phyloP scores from a whole-genome alignment of 129 eudicot genomes.

The Flaveria ramosissima region DNA sequence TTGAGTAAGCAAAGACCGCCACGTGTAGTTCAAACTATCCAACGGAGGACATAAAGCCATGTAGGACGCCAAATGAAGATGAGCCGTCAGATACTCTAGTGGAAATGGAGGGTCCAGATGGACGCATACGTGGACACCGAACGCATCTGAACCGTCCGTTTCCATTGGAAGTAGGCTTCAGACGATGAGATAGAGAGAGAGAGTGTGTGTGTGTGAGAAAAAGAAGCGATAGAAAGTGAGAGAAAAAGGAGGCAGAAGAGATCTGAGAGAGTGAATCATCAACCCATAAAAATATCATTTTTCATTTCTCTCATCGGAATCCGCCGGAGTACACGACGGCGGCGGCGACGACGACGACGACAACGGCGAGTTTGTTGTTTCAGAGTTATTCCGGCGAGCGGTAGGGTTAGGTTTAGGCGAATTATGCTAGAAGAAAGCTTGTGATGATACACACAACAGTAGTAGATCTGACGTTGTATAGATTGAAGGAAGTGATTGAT shows the following conservation, averaged over 20 bases:
- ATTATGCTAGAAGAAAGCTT: slow-evolving; percentile 36
- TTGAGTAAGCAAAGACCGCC: slow-evolving; percentile 55
- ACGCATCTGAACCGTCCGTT: slow-evolving; percentile 53
- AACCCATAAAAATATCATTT: slow-evolving; percentile 24
- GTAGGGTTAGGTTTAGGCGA: slow-evolving; percentile 33
- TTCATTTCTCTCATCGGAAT: slow-evolving; percentile 21
- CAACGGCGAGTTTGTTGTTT: background rate
- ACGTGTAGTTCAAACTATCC: slow-evolving; percentile 57
- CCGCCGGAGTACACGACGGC: slow-evolving; percentile 40
- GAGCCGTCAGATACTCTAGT: slow-evolving; percentile 44
- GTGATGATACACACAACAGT: slow-evolving; percentile 40
- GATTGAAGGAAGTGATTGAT: slow-evolving; percentile 34
- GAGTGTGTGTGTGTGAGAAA: no score
- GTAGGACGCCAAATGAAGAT: slow-evolving; percentile 35
- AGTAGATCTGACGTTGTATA: slow-evolving; percentile 27
- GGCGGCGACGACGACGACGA: background rate
- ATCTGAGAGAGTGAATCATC: slow-evolving; percentile 45
- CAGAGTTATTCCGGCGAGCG: slow-evolving; percentile 39
- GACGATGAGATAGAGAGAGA: slow-evolving; percentile 25
- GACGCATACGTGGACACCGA: slow-evolving; percentile 25
- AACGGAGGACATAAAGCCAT: slow-evolving; percentile 51
- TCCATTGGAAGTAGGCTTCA: slow-evolving; percentile 28
- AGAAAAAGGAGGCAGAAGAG: slow-evolving; percentile 36
- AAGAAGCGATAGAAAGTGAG: background rate
- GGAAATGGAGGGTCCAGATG: slow-evolving; percentile 50